These are phyloP conservation scores for Rutstroemia sp. DNA, from an alignment of 2,329 filamentous ascomycete genomes.

Conservation along the genomic window DNA sequence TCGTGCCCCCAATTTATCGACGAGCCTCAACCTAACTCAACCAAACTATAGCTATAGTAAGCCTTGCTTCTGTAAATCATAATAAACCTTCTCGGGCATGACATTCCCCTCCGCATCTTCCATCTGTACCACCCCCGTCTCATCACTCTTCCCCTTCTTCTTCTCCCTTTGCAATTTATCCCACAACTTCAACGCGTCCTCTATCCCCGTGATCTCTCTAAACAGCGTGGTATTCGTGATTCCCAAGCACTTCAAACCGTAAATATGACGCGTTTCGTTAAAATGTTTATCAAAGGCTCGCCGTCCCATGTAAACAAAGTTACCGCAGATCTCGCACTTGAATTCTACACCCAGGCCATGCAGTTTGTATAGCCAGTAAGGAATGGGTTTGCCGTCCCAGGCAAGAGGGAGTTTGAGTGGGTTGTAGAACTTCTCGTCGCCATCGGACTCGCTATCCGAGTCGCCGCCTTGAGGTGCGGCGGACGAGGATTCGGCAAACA, in stretches of 20 bases:
- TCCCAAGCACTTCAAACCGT: slow-evolving; percentile 87
- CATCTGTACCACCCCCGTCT: slow-evolving; percentile 92
- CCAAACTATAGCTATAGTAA: slow-evolving; percentile 57
- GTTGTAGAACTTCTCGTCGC: slow-evolving; percentile 89
- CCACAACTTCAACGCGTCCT: slow-evolving; percentile 83
- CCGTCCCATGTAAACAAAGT: slow-evolving; percentile 97
- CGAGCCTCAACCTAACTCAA: neutral
- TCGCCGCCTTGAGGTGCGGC: slow-evolving; percentile 35
- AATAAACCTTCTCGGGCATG: slow-evolving; percentile 98
- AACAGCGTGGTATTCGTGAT: slow-evolving; percentile 89
- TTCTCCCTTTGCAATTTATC: slow-evolving; percentile 86
- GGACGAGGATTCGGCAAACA: slow-evolving; percentile 55
- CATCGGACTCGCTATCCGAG: slow-evolving; percentile 62
- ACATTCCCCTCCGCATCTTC: slow-evolving; percentile 96
- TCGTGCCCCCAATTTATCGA: neutral
- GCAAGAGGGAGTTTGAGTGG: slow-evolving; percentile 90
- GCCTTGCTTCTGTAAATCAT: slow-evolving; percentile 89
- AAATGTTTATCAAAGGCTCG: slow-evolving; percentile 98
- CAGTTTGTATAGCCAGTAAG: slow-evolving; percentile 97
- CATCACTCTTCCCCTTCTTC: slow-evolving; percentile 66
- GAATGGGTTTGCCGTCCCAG: slow-evolving; percentile 98
- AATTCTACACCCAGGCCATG: slow-evolving; percentile 95
- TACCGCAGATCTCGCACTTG: slow-evolving; percentile 92
- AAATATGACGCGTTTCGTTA: slow-evolving; percentile 86
- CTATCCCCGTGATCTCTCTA: slow-evolving; percentile 86